Base-by-base conservation (phyloP, 179 eudicot species). In the Patellifolia procumbens region DNA sequence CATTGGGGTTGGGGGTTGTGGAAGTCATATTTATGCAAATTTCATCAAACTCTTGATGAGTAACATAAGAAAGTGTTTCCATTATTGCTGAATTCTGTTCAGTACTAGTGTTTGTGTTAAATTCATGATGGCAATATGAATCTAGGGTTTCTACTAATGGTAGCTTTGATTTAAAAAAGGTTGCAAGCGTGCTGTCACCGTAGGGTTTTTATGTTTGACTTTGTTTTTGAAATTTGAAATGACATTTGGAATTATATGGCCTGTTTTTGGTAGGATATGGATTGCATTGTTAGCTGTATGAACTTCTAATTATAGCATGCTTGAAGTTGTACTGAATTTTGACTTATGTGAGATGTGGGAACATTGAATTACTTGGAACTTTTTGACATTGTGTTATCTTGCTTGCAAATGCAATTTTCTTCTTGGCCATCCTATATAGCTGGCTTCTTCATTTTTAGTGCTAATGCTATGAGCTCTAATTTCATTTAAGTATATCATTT, bases 361-460 rank as follows among this genome's bases (percentile, higher is more conserved):
- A 39, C 16, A 39, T 67, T 46, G n/a, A 5, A 55, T 12, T 70
- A 2, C 12, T 55, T 9, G 11, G 3, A 5, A 4, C 2, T 69
- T 69, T 49, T 6, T 0, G 43, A 19, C 39, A 13, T 39, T 69
- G 39, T 9, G 11, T 49, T 43, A 42, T 42, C 34, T 67, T 1
- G 71, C 71, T 12, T 35, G 46, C 15, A 19, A 34, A 15, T 0
- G 49, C 13, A 16, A 45, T 45, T 45, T 45, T 45, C 49, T 45
- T 45, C 13, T 45, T 45, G 9, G 49, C 13, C 13, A 12, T 11
- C 13, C 16, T 16, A 3, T n/a, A 26, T 75, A 65, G 61, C 22
- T 52, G 67, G 49, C 52, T 26, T 78, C 55, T n/a, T 37, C 65
- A 24, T 62, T 34, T n/a, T n/a, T n/a, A n/a, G n/a, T n/a, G n/a